phyloP scores from a whole-genome alignment of 2,329 filamentous ascomycete species.

The Fusarium bulbicola region DNA sequence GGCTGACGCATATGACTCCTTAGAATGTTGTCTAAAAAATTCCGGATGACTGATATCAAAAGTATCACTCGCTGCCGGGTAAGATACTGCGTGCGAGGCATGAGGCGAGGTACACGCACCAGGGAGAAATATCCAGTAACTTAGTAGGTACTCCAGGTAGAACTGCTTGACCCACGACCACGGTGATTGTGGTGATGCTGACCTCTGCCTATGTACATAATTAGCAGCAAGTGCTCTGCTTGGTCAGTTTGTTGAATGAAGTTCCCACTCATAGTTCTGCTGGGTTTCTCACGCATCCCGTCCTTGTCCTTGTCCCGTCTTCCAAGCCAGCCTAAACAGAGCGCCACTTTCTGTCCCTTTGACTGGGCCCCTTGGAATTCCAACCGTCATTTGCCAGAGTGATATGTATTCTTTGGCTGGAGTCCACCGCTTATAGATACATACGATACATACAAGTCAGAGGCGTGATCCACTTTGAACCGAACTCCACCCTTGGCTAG shows the following conservation, averaged over 20 bases:
- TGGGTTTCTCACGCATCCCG: constrained; percentile 31
- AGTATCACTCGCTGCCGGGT: neutral
- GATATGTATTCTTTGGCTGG: constrained; percentile 11
- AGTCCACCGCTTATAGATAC: neutral
- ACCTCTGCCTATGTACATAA: constrained; percentile 9
- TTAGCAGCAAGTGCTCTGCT: constrained; percentile 14
- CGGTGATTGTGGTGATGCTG: constrained; percentile 33
- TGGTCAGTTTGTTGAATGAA: constrained; percentile 23
- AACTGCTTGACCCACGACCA: constrained; percentile 29
- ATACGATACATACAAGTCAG: neutral
- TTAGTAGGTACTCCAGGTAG: neutral
- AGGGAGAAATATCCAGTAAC: neutral
- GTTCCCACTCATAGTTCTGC: constrained; percentile 26
- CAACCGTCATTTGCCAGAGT: constrained; percentile 24
- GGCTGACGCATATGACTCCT: neutral
- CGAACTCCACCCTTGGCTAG: constrained; percentile 4
- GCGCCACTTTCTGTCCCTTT: constrained; percentile 20
- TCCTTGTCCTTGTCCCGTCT: constrained; percentile 10
- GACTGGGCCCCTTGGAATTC: constrained; percentile 1
- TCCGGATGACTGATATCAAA: neutral
- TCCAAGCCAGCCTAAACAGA: neutral
- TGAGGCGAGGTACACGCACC: constrained; percentile 7
- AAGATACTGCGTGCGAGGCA: constrained; percentile 1
- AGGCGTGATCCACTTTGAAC: neutral
- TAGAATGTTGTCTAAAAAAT: neutral